Evolutionary conservation across 2,329 filamentous ascomycete genomes (phyloP).

Genomic region (Colletotrichum neosansevieriae): DNA sequence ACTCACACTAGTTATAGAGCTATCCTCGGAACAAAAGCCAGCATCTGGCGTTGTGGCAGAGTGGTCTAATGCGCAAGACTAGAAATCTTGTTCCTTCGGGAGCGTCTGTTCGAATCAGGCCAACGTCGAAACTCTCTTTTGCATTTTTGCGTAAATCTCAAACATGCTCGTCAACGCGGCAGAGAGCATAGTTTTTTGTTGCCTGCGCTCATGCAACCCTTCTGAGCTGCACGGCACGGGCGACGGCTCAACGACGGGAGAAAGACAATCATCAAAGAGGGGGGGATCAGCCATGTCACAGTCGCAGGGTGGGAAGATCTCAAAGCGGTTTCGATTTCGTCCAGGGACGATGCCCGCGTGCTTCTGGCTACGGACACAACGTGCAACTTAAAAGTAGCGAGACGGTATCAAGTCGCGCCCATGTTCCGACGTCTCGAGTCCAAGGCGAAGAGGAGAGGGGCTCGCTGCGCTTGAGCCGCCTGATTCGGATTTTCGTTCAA

Average conservation of each 20-base stretch:
- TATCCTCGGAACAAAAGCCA: rapidly evolving
- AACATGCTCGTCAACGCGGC: too few species aligned
- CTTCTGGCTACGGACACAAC: not conserved
- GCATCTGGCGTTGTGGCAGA: too few species aligned
- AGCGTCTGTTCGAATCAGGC: too few species aligned
- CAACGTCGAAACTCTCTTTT: not conserved
- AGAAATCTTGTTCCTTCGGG: too few species aligned
- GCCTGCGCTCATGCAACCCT: not conserved
- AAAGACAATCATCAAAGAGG: not conserved
- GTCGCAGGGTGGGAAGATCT: slow-evolving; percentile 25
- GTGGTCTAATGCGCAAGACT: too few species aligned
- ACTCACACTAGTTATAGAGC: too few species aligned
- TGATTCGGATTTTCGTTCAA: slow-evolving; percentile 26
- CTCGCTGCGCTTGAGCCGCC: not conserved
- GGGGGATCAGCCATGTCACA: slow-evolving; percentile 30
- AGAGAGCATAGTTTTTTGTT: too few species aligned
- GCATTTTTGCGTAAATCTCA: not conserved
- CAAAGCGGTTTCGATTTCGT: not conserved
- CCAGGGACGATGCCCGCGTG: slow-evolving; percentile 8
- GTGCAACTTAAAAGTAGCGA: slow-evolving; percentile 14
- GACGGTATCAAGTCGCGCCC: slow-evolving; percentile 28
- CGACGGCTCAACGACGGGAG: not conserved
- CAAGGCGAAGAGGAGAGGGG: not conserved
- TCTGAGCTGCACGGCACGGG: not conserved
- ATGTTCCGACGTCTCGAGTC: slow-evolving; percentile 37